Base-by-base conservation (phyloP, 2,329 filamentous ascomycete genomes). In the Pestalotiopsis sp. region DNA sequence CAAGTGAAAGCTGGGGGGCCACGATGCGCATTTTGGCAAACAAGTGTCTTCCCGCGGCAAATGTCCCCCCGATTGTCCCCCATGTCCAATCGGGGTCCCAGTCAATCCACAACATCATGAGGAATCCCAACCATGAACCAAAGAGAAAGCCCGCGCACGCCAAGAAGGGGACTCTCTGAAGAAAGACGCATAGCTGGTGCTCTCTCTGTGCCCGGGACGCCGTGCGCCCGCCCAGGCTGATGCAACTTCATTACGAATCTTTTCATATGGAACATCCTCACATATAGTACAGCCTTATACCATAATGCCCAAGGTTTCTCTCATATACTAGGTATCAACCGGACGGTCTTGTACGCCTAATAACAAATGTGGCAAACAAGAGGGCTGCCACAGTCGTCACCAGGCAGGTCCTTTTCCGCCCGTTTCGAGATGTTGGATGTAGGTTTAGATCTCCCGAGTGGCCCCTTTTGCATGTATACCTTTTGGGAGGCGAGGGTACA, bases 231-330 rank as follows among this genome's bases (percentile, higher is more conserved):
- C n/a, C 26, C 22, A 39, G 35, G 44, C 44, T 52, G 30, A 61
- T 61, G 58, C 58, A 61, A 61, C 35, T 22, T 20, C 38, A 61
- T 61, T 52, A 52, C 44, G 44, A 61, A 35, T 35, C 38, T 17
- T 35, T 61, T 61, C 58, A 61, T 61, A 61, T 61, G 58, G 58
- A 20, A 38, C 38, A 20, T n/a, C 35, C 58, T 61, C 58, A 40
- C 58, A 61, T 61, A 61, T 38, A 35, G 30, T 35, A 61, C 58
- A 61, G 58, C 58, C 58, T 61, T 40, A 58, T 58, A 35, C 35
- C 9, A 61, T 35, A 20, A 60, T 39, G 26, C 26, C 30, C 17
- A 35, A n/a, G 17, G 30, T n/a, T 38, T n/a, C 24, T 11, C 20
- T 3, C 26, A 5, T 5, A 57, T 35, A 35, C 30, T 35, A 35